These are phyloP conservation scores for Plectranthus barbatus DNA, from an alignment of 257 asterid genomes.

Conservation along the genomic window DNA sequence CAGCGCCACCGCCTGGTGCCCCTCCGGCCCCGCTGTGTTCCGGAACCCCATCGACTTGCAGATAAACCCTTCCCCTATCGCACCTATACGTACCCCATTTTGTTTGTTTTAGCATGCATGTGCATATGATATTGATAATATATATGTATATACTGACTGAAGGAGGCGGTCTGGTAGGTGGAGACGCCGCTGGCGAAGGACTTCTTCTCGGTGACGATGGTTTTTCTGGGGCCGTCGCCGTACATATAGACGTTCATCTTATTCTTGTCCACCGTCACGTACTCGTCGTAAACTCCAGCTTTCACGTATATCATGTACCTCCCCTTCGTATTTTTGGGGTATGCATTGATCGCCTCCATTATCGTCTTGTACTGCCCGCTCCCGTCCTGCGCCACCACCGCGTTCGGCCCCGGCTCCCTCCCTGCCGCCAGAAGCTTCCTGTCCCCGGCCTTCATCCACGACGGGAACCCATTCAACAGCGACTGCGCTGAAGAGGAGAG, in stretches of 20 bases:
- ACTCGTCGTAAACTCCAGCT: constrained; percentile 34
- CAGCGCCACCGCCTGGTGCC: too few relatives aligned
- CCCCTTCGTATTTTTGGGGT: constrained; percentile 27
- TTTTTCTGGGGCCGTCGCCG: constrained; percentile 38
- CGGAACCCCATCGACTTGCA: constrained; percentile 40
- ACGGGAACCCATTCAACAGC: constrained; percentile 14
- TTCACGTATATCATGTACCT: constrained; percentile 30
- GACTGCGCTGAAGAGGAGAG: background rate
- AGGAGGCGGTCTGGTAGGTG: constrained; percentile 31
- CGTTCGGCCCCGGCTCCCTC: constrained; percentile 18
- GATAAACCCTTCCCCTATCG: constrained; percentile 29
- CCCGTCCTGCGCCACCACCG: too few relatives aligned
- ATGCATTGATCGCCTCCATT: constrained; percentile 20
- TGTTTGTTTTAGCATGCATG: too few relatives aligned
- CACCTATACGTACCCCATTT: too few relatives aligned
- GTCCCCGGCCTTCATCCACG: constrained; percentile 29
- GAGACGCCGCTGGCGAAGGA: constrained; percentile 21
- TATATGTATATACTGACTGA: too few relatives aligned
- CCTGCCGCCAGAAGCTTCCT: constrained; percentile 20
- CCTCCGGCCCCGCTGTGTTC: too few relatives aligned
- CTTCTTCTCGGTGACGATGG: constrained; percentile 32
- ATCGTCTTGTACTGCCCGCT: constrained; percentile 29
- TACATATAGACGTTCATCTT: constrained; percentile 32
- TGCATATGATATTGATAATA: too few relatives aligned
- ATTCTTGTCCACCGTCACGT: constrained; percentile 21